Percentiles rank a stretch among this genome's conserved stretches.
phyloP scores from a whole-genome alignment of 2,329 filamentous ascomycete species.

The Septoria linicola region DNA sequence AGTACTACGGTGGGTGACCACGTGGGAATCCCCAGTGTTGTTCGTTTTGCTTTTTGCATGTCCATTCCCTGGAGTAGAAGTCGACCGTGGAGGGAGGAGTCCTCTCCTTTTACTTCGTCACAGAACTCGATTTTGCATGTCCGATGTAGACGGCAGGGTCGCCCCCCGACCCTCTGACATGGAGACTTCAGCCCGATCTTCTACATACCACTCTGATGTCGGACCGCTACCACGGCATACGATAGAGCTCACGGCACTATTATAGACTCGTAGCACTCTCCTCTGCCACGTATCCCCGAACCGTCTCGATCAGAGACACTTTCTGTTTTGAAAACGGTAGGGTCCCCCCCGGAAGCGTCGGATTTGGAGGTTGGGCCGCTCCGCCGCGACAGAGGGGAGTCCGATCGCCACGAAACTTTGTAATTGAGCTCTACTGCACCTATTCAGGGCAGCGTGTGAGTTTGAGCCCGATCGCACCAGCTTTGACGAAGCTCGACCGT shows the following conservation, averaged over 20 bases:
- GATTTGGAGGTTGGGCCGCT: no score
- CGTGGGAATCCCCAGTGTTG: slow-evolving; percentile 13
- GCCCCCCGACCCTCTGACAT: background rate
- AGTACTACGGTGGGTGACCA: slow-evolving; percentile 15
- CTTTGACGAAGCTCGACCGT: background rate
- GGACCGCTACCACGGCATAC: no score
- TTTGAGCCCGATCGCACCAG: background rate
- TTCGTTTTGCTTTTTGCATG: slow-evolving; percentile 9
- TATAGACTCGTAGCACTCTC: no score
- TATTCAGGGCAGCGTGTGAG: background rate
- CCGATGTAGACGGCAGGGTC: background rate
- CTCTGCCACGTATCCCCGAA: no score
- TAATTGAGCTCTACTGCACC: background rate
- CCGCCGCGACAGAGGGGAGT: background rate
- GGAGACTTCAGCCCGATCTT: no score
- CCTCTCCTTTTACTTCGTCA: background rate
- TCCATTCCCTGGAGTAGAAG: background rate
- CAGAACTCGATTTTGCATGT: slow-evolving; percentile 3
- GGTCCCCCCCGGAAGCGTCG: background rate
- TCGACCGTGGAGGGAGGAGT: background rate
- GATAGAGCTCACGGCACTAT: no score
- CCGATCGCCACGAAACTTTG: background rate
- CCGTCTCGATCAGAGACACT: no score
- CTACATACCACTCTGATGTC: no score
- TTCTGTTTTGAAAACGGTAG: no score